A percentile compares a stretch with the other conserved stretches of the same genome.
These are phyloP conservation scores for Kwoniella dejecticola DNA, from an alignment of 768 basidiomycete genomes.

Conservation along the genomic window DNA sequence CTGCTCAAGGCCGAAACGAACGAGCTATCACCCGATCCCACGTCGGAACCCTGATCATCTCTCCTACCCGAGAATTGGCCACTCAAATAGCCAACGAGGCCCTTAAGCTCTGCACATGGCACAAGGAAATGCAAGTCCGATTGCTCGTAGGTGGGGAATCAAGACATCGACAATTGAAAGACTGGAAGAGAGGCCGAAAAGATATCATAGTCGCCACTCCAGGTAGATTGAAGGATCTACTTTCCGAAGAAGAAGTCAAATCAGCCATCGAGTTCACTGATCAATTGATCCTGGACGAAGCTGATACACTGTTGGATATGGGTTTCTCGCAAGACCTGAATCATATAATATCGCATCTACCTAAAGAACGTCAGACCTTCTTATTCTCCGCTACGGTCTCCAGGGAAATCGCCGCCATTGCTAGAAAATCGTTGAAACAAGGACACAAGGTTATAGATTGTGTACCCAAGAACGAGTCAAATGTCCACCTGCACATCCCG, in stretches of 20 bases:
- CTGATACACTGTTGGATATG: slow-evolving; percentile 87
- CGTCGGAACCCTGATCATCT: slow-evolving; percentile 77
- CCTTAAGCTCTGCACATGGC: slow-evolving; percentile 64
- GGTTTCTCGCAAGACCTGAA: slow-evolving; percentile 87
- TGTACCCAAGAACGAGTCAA: slow-evolving; percentile 64
- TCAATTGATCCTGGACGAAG: slow-evolving; percentile 84
- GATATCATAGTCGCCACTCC: slow-evolving; percentile 89
- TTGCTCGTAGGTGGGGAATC: slow-evolving; percentile 76
- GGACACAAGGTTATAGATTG: slow-evolving; percentile 75
- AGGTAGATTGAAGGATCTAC: slow-evolving; percentile 76
- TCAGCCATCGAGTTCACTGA: slow-evolving; percentile 64
- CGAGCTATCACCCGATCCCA: slow-evolving; percentile 56
- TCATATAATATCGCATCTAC: slow-evolving; percentile 68
- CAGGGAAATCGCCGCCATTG: slow-evolving; percentile 69
- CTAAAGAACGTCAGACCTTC: slow-evolving; percentile 78
- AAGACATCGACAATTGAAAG: slow-evolving; percentile 67
- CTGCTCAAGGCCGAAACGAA: slow-evolving; percentile 26
- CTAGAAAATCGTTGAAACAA: slow-evolving; percentile 63
- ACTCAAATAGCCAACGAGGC: slow-evolving; percentile 88
- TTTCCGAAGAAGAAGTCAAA: slow-evolving; percentile 65
- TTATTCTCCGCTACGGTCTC: slow-evolving; percentile 89
- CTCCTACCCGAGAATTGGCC: slow-evolving; percentile 85
- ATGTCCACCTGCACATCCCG: slow-evolving; percentile 70
- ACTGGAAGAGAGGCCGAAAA: slow-evolving; percentile 66
- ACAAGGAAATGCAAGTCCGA: slow-evolving; percentile 68